Conservation (phyloP, 768 basidiomycete species). For the Lanmaoa pseudosensibilis region DNA sequence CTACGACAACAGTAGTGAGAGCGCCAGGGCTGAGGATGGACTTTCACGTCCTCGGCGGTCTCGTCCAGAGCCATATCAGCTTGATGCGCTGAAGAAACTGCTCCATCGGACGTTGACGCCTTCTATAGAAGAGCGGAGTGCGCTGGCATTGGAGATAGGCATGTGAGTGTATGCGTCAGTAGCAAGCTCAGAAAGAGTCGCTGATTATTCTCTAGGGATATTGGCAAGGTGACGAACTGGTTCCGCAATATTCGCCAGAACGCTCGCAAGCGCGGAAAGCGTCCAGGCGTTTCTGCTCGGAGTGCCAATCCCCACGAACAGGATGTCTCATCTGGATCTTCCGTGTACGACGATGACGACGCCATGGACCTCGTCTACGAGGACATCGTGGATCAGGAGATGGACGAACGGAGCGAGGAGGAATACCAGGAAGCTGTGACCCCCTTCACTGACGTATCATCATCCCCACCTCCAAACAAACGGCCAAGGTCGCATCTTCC, state of each 20-base stretch:
- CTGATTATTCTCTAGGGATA: slow-evolving; percentile 50
- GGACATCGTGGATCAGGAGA: slow-evolving; percentile 49
- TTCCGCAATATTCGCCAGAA: slow-evolving; percentile 84
- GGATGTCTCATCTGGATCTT: slow-evolving; percentile 51
- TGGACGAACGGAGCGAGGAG: slow-evolving; percentile 58
- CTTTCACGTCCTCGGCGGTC: slow-evolving; percentile 64
- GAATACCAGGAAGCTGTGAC: slow-evolving; percentile 75
- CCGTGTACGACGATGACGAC: slow-evolving; percentile 44
- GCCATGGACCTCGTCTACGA: slow-evolving; percentile 51
- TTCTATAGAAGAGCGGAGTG: slow-evolving; percentile 75
- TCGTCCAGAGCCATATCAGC: slow-evolving; percentile 76
- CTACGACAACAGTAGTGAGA: slow-evolving; percentile 24
- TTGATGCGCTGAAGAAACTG: slow-evolving; percentile 70
- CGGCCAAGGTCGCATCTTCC: slow-evolving; percentile 32
- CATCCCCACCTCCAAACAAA: slow-evolving; percentile 38
- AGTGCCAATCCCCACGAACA: slow-evolving; percentile 44
- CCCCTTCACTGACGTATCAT: slow-evolving; percentile 58
- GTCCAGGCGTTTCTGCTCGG: slow-evolving; percentile 41
- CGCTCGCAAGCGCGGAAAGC: slow-evolving; percentile 68
- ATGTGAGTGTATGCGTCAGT: slow-evolving; percentile 48
- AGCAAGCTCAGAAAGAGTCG: neutral
- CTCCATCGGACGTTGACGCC: slow-evolving; percentile 69
- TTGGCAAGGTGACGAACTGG: slow-evolving; percentile 87
- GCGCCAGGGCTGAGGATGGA: slow-evolving; percentile 28
- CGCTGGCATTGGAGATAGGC: slow-evolving; percentile 73